phyloP scores from a whole-genome alignment of 2,329 filamentous ascomycete genomes.

The Colletotrichum sp. region DNA sequence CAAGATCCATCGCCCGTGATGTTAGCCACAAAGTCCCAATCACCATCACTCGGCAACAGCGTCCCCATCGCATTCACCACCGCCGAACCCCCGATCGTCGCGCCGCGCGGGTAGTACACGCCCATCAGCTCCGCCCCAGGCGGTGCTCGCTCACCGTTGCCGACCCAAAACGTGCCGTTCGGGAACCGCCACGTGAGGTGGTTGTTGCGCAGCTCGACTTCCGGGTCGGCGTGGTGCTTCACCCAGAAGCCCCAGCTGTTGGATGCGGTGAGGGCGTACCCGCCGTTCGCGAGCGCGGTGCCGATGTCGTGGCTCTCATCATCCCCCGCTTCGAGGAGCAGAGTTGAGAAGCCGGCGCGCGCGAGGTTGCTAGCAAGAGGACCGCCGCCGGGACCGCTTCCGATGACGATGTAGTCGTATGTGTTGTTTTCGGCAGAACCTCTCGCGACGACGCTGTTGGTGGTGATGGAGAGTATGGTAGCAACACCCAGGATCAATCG shows the following conservation, averaged over 20 bases:
- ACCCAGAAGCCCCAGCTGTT: slow-evolving; percentile 13
- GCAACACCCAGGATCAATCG: background rate
- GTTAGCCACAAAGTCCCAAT: slow-evolving; percentile 61
- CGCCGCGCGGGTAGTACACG: slow-evolving; percentile 50
- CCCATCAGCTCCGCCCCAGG: slow-evolving; percentile 43
- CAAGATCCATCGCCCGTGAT: slow-evolving; percentile 66
- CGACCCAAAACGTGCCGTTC: slow-evolving; percentile 36
- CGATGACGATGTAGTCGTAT: slow-evolving; percentile 65
- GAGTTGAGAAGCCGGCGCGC: slow-evolving; percentile 57
- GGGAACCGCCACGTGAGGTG: slow-evolving; percentile 44
- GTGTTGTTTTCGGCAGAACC: background rate
- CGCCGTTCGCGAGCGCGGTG: background rate
- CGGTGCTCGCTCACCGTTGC: slow-evolving; percentile 29
- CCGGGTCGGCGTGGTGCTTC: background rate
- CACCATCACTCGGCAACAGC: slow-evolving; percentile 61
- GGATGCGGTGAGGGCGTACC: slow-evolving; percentile 21
- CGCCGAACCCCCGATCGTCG: slow-evolving; percentile 54
- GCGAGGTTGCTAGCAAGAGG: slow-evolving; percentile 60
- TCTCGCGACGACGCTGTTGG: background rate
- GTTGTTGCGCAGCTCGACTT: background rate
- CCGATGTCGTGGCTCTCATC: background rate
- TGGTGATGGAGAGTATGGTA: background rate
- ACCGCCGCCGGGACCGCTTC: slow-evolving; percentile 60
- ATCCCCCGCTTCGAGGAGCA: slow-evolving; percentile 63
- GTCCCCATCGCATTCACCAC: slow-evolving; percentile 66